Evolutionary conservation across 345 rosid species (phyloP).

Genomic region (Heritiera littoralis): DNA sequence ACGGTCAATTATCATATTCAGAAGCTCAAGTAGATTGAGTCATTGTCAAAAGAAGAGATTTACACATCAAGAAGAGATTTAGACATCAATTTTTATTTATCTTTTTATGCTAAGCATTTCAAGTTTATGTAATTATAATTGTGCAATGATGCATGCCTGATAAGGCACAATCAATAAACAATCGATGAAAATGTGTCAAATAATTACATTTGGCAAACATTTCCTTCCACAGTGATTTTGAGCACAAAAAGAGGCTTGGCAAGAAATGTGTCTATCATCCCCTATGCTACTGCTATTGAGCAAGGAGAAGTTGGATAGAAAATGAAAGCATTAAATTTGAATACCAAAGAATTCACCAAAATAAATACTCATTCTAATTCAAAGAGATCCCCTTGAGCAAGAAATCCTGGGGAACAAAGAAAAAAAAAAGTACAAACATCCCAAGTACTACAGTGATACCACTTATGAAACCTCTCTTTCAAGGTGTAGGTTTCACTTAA

Average conservation of each 20-base stretch:
- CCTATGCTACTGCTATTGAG: background rate
- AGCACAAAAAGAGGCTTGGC: background rate
- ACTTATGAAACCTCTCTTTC: background rate
- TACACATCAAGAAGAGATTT: conserved; percentile 17
- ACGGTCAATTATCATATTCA: conserved; percentile 38
- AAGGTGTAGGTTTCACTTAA: too few species aligned
- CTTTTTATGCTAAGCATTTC: background rate
- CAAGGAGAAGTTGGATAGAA: background rate
- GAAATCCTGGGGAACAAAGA: background rate
- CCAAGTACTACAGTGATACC: background rate
- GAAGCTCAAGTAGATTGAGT: conserved; percentile 31
- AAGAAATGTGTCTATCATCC: background rate
- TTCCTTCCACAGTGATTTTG: background rate
- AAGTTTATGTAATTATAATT: background rate
- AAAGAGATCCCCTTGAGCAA: background rate
- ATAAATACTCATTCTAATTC: background rate
- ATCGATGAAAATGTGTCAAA: background rate
- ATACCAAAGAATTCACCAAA: background rate
- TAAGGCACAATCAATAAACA: background rate
- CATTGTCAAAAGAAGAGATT: conserved; percentile 9
- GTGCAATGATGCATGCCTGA: background rate
- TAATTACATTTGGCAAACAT: background rate
- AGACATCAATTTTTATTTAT: background rate
- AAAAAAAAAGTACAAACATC: background rate
- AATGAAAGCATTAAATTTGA: background rate